These are phyloP conservation scores for Eutypa lata DNA, from an alignment of 2,329 filamentous ascomycete species.

Conservation along the genomic window DNA sequence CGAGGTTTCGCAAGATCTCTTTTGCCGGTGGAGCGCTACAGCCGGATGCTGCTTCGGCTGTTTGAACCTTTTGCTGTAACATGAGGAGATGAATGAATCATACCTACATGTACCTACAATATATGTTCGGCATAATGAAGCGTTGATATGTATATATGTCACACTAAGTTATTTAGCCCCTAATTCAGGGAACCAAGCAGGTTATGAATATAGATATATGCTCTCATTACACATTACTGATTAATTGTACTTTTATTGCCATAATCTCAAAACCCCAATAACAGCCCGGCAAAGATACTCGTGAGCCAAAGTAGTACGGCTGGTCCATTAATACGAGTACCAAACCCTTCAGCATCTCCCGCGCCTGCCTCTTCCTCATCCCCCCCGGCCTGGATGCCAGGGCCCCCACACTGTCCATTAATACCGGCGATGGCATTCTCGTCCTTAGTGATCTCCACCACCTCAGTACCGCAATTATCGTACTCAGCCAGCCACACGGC, in stretches of 20 bases:
- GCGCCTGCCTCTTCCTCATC: neutral
- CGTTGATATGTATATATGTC: too few relatives aligned
- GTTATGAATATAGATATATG: too few relatives aligned
- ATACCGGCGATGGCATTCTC: conserved; percentile 1
- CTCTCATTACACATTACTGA: too few relatives aligned
- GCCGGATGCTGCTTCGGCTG: neutral
- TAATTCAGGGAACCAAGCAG: too few relatives aligned
- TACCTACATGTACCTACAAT: neutral
- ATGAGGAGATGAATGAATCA: neutral
- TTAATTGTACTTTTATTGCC: too few relatives aligned
- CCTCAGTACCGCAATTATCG: conserved; percentile 3
- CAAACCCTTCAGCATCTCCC: neutral
- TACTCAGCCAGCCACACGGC: conserved; percentile 2
- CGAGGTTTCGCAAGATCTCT: neutral
- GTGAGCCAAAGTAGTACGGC: too few relatives aligned
- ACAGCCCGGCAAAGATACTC: too few relatives aligned
- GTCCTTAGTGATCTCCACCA: neutral
- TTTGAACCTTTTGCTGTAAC: neutral
- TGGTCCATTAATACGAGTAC: neutral
- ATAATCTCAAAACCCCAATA: too few relatives aligned
- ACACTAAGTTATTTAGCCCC: too few relatives aligned
- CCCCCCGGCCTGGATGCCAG: neutral
- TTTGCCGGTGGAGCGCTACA: neutral
- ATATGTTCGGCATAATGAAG: too few relatives aligned
- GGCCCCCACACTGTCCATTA: conserved; percentile 1